Evolutionary conservation across 306 rosid genomes (phyloP).

Genomic region (Pterocarpus santalinus): DNA sequence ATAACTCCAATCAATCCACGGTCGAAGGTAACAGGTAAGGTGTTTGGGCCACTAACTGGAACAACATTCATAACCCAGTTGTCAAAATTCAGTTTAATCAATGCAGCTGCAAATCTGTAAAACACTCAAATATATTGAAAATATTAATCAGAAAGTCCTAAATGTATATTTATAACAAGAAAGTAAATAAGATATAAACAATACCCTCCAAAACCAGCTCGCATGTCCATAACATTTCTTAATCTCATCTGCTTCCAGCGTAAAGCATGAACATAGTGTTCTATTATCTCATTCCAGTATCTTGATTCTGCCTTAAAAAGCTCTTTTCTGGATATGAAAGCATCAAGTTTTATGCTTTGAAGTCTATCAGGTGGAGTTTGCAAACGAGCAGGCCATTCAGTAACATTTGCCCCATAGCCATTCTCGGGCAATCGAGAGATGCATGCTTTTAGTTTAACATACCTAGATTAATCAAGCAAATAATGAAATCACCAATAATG

Average conservation of each 20-base stretch:
- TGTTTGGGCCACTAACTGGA: conserved; percentile 93
- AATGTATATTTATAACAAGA: conserved; percentile 13
- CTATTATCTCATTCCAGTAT: conserved; percentile 81
- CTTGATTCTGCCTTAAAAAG: conserved; percentile 85
- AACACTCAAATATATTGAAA: conserved; percentile 43
- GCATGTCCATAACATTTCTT: conserved; percentile 98
- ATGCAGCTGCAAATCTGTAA: conserved; percentile 90
- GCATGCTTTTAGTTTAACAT: conserved; percentile 83
- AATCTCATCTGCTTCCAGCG: conserved; percentile 75
- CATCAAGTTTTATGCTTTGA: conserved; percentile 81
- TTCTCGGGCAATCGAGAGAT: conserved; percentile 80
- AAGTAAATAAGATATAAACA: conserved; percentile 33
- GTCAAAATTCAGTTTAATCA: conserved; percentile 66
- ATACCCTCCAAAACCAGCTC: conserved; percentile 99
- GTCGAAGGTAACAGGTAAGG: conserved; percentile 92
- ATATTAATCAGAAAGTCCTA: conserved; percentile 30
- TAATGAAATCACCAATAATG: conserved; percentile 39
- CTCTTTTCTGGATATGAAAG: conserved; percentile 85
- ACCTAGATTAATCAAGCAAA: conserved; percentile 64
- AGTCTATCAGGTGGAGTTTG: conserved; percentile 87
- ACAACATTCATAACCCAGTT: conserved; percentile 97
- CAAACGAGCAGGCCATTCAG: conserved; percentile 86
- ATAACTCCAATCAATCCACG: conserved; percentile 94
- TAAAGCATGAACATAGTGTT: conserved; percentile 64
- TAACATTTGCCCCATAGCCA: conserved; percentile 71